These are phyloP conservation scores for Venturiaceae sp. DNA, from an alignment of 2,329 filamentous ascomycete species.

Conservation along the genomic window DNA sequence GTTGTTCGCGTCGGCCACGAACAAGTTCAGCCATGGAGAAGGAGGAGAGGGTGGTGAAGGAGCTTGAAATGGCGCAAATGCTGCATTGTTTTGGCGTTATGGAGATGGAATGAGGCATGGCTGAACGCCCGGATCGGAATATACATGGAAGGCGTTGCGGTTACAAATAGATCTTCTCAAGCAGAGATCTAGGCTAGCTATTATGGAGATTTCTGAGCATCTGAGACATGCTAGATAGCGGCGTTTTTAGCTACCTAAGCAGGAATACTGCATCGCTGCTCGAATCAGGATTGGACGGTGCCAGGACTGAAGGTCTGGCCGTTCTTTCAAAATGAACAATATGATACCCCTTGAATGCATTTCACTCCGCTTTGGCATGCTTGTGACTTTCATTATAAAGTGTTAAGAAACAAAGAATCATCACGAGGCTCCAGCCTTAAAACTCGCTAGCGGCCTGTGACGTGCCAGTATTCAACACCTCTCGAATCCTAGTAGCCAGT, in stretches of 20 bases:
- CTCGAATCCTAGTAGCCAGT: too few species aligned
- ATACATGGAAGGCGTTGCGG: background rate
- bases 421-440: background rate
- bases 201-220: background rate
- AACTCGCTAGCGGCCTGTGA: background rate
- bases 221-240: background rate
- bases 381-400: background rate
- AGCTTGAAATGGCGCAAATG: background rate
- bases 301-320: too few species aligned
- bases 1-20: slow-evolving; percentile 73
- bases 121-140: background rate
- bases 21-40: slow-evolving; percentile 53
- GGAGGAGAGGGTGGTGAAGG: background rate
- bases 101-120: background rate
- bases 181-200: background rate
- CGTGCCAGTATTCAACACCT: too few species aligned
- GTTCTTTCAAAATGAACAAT: too few species aligned
- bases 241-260: background rate
- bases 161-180: background rate
- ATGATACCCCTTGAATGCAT: too few species aligned
- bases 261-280: background rate
- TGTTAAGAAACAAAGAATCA: background rate
- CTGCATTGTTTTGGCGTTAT: background rate
- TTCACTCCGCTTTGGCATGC: background rate
- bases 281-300: too few species aligned